phyloP scores from a whole-genome alignment of 2,329 filamentous ascomycete species.

The Monilinia aucupariae region DNA sequence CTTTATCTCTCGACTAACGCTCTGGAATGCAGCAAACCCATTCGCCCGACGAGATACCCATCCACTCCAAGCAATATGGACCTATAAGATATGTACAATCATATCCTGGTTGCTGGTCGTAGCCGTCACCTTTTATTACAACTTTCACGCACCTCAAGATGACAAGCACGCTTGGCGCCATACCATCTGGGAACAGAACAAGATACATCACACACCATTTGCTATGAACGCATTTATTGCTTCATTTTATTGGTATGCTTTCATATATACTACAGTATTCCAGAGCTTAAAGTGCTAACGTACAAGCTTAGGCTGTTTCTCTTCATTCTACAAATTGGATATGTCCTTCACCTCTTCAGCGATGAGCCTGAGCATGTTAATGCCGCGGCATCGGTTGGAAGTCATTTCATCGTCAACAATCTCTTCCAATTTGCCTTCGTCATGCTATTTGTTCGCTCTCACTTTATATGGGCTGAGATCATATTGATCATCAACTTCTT shows the following conservation, averaged over 20 bases:
- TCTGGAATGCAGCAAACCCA: constrained; percentile 57
- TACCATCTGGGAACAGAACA: constrained; percentile 72
- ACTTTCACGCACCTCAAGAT: constrained; percentile 55
- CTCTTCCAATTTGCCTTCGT: constrained; percentile 76
- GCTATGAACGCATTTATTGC: constrained; percentile 61
- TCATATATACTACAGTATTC: neutral
- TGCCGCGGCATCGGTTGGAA: constrained; percentile 69
- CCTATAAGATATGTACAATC: constrained; percentile 71
- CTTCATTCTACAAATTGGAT: constrained; percentile 69
- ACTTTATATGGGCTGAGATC: constrained; percentile 71
- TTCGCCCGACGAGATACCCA: constrained; percentile 68
- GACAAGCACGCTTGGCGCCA: constrained; percentile 49
- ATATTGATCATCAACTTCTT: constrained; percentile 75
- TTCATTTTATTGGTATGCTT: constrained; percentile 68
- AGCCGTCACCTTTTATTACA: constrained; percentile 69
- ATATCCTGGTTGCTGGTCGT: constrained; percentile 71
- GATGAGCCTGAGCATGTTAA: constrained; percentile 56
- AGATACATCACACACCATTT: constrained; percentile 63
- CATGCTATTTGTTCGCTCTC: constrained; percentile 71
- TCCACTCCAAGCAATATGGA: constrained; percentile 53
- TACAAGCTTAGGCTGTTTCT: constrained; percentile 56
- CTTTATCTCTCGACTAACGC: neutral
- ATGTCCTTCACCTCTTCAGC: constrained; percentile 72
- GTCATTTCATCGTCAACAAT: constrained; percentile 83
- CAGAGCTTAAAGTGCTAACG: neutral